A percentile compares a stretch with the other conserved stretches of the same genome.
phyloP scores from a whole-genome alignment of 352 stramenopile species.

The Phytophthora tentaculata region DNA sequence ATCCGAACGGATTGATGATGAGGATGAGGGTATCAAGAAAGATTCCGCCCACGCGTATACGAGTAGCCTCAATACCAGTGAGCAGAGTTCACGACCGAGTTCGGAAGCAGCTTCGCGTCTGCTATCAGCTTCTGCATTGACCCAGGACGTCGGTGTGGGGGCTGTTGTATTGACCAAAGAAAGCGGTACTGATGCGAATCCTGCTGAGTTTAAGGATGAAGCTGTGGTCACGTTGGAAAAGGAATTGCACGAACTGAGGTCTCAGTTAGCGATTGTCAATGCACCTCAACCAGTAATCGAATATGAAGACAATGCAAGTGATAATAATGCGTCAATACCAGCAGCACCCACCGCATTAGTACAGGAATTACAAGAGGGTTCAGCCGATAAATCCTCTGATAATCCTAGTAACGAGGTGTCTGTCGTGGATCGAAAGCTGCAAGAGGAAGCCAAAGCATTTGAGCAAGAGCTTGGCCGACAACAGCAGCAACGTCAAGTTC shows the following conservation, averaged over 20 bases:
- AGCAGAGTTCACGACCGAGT: slow-evolving; percentile 15
- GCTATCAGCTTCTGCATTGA: slow-evolving; percentile 5
- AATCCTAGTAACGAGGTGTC: no score
- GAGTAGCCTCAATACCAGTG: slow-evolving; percentile 3
- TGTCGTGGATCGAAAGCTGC: not conserved
- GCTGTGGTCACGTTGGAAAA: slow-evolving; percentile 28
- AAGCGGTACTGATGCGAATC: slow-evolving; percentile 18
- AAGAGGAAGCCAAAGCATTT: slow-evolving; percentile 13
- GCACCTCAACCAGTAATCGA: not conserved
- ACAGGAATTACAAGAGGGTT: not conserved
- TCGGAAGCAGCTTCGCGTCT: slow-evolving; percentile 12
- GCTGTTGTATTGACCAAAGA: slow-evolving; percentile 22
- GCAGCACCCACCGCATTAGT: not conserved
- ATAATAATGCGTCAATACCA: not conserved
- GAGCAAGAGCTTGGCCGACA: slow-evolving; percentile 12
- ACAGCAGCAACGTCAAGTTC: slow-evolving; percentile 27
- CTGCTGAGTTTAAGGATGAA: slow-evolving; percentile 9
- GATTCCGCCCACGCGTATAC: no score
- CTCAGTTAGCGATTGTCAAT: slow-evolving; percentile 28
- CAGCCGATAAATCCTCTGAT: no score
- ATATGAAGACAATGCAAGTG: not conserved
- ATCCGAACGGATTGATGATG: slow-evolving; percentile 2
- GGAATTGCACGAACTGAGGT: slow-evolving; percentile 40
- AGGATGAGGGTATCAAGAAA: slow-evolving; percentile 1
- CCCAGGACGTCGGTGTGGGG: slow-evolving; percentile 4